Evolutionary conservation across 495 filamentous ascomycete species (phyloP).

Genomic region (Daldinia childiae): DNA sequence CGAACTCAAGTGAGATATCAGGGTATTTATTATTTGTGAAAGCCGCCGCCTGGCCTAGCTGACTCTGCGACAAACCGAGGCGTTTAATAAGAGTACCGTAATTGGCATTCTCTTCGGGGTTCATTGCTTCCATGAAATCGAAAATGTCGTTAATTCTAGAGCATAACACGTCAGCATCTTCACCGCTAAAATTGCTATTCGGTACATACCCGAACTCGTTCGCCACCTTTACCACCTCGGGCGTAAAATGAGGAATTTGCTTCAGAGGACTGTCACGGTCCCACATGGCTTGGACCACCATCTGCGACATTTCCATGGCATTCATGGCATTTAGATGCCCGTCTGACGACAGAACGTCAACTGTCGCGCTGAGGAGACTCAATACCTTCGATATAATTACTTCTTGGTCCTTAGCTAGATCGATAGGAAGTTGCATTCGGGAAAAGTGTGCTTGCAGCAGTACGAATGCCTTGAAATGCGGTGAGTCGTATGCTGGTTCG

Average conservation of each 20-base stretch:
- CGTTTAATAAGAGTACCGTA: conserved; percentile 78
- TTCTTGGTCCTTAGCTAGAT: conserved; percentile 97
- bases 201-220: conserved; percentile 77
- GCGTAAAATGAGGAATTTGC: conserved; percentile 95
- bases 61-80: conserved; percentile 79
- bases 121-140: conserved; percentile 99
- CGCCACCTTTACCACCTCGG: conserved; percentile 82
- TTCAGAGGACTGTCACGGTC: conserved; percentile 95
- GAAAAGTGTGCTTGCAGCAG: conserved; percentile 98
- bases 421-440: conserved; percentile 91
- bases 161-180: conserved; percentile 50
- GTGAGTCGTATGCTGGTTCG: conserved; percentile 84
- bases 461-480: conserved; percentile 98
- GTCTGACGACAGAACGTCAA: conserved; percentile 95
- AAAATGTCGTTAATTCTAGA: conserved; percentile 86
- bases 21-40: conserved; percentile 99
- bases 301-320: conserved; percentile 99
- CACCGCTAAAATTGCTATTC: not conserved
- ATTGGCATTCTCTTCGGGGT: conserved; percentile 85
- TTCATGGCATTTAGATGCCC: conserved; percentile 96
- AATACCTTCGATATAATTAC: conserved; percentile 85
- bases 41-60: conserved; percentile 85
- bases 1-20: conserved; percentile 87
- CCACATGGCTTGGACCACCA: conserved; percentile 99
- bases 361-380: conserved; percentile 87